Evolutionary conservation across 2,329 filamentous ascomycete genomes (phyloP), one percentile per base, ranked within the genome.

Genomic region (Aphanoascus verrucosus): DNA sequence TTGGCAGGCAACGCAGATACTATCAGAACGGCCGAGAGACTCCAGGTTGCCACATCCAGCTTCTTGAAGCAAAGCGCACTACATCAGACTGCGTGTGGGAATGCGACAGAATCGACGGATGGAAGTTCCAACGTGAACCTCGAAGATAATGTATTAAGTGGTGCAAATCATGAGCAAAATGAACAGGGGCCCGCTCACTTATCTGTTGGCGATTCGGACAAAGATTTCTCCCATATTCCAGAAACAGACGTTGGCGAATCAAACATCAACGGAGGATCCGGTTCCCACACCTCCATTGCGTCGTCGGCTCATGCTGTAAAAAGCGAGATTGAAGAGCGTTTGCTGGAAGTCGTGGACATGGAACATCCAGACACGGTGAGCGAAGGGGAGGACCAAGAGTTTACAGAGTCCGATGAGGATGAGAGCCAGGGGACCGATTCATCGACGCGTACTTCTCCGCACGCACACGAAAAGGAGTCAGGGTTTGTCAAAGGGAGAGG

Each of bases 41-140:
- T 82, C 34, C 72, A 75, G 54, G 69, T 68, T 37, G 79, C 78
- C 2, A 73, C 77, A 0, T 71, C 69, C 44, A 74, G 75, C 53
- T 82, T 79, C 52, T 64, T 81, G 1, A 69, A 70, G 65, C 40
- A 28, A 5, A 35, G 31, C 7, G 49, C 28, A 8, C 35, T 44
- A 23, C 3, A 1, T 23, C 37, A 5, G 8, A 45, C 32, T 12
- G n/a, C 35, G 14, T 12, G 28, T 31, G 28, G 28, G 19, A 6
- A 15, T 3, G 14, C 14, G 5, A 7, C 3, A 7, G 23, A 7
- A 28, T 28, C 23, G 23, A 7, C 7, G 23, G 7, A 28, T 28
- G 46, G 14, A 5, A 11, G 20, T 17, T 11, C 14, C 9, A 31
- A 1, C 17, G 38, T 7, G 12, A 20, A 15, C 7, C 2, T 34